phyloP scores from a whole-genome alignment of 805 yeast species.

The Metschnikowia colocasiae region DNA sequence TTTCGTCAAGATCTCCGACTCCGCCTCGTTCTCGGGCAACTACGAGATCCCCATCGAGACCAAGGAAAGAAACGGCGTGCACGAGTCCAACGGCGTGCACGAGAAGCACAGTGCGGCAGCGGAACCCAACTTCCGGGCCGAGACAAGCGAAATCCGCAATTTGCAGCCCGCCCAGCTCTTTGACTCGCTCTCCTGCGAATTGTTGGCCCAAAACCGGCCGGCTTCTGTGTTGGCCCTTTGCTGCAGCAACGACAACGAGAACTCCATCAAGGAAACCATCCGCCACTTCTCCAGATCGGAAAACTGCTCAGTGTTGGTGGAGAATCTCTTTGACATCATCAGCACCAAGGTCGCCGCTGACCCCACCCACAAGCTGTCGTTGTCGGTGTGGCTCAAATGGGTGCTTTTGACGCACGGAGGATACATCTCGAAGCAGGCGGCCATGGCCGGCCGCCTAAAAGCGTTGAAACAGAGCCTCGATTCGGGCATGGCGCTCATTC shows the following conservation, averaged over 20 bases:
- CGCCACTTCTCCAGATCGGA: conserved; percentile 34
- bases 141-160: conserved; percentile 25
- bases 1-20: conserved; percentile 19
- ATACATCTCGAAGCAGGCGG: conserved; percentile 49
- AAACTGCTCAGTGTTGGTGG: conserved; percentile 25
- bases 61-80: conserved; percentile 18
- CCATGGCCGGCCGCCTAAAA: conserved; percentile 53
- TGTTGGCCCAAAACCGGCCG: conserved; percentile 11
- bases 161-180: conserved; percentile 22
- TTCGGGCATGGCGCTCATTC: conserved; percentile 54
- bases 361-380: conserved; percentile 25
- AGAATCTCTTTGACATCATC: conserved; percentile 26
- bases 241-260: conserved; percentile 27
- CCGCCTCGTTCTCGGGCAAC: conserved; percentile 13
- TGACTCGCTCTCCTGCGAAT: conserved; percentile 15
- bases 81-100: conserved; percentile 12
- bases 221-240: conserved; percentile 25
- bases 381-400: conserved; percentile 77
- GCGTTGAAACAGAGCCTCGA: conserved; percentile 55
- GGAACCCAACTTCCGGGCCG: conserved; percentile 16
- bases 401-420: conserved; percentile 67
- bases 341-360: conserved; percentile 26
- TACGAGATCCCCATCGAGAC: conserved; percentile 24
- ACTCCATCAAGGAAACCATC: conserved; percentile 28
- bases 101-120: conserved; percentile 1